Conservation (phyloP, 2,329 filamentous ascomycete genomes). For the Rhynchosporium secalis region DNA sequence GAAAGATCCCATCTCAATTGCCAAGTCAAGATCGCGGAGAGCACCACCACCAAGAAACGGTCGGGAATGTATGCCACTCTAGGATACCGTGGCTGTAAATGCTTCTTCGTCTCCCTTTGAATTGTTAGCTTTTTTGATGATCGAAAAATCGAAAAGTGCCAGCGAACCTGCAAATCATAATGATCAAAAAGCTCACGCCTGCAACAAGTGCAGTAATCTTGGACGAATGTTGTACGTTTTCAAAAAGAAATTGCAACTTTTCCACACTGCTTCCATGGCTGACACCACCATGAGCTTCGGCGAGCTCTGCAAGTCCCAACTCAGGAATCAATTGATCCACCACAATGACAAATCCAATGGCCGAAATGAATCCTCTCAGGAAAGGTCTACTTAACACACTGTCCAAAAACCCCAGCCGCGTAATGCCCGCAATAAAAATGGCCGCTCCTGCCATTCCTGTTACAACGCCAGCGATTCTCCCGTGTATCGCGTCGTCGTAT, state of each 20-base stretch:
- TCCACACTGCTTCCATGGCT: constrained; percentile 83
- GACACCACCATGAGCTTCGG: constrained; percentile 61
- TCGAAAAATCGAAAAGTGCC: background rate
- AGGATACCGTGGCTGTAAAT: constrained; percentile 76
- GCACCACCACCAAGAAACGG: constrained; percentile 82
- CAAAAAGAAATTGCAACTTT: constrained; percentile 78
- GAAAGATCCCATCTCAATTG: constrained; percentile 73
- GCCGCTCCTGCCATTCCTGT: constrained; percentile 85
- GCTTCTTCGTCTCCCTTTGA: constrained; percentile 73
- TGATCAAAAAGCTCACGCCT: constrained; percentile 76
- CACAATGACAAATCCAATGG: constrained; percentile 93
- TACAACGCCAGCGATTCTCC: constrained; percentile 82
- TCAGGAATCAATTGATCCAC: constrained; percentile 94
- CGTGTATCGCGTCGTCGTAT: constrained; percentile 67
- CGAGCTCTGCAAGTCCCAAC: constrained; percentile 70
- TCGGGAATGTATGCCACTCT: constrained; percentile 87
- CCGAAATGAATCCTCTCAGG: constrained; percentile 91
- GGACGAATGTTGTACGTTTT: constrained; percentile 67
- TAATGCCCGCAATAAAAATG: constrained; percentile 83
- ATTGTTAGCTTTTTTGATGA: constrained; percentile 20
- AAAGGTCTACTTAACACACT: constrained; percentile 93
- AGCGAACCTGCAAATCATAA: constrained; percentile 81
- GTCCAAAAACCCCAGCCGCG: constrained; percentile 87
- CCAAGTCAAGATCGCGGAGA: constrained; percentile 80
- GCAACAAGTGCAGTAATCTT: constrained; percentile 74